Conservation (phyloP, 2,329 filamentous ascomycete species). For the Sordariomycetes sp. region DNA sequence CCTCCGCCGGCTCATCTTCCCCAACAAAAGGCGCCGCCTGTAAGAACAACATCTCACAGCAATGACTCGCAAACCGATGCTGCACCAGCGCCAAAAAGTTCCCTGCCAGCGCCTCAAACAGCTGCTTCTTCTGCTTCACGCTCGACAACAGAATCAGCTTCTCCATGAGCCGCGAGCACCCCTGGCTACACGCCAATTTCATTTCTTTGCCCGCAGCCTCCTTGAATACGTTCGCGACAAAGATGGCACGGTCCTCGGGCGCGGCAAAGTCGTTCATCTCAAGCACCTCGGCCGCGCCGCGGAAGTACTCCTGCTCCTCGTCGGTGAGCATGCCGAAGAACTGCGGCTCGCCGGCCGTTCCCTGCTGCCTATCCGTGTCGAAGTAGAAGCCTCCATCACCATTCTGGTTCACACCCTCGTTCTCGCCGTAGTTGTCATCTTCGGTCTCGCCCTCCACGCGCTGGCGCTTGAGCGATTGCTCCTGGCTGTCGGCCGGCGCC, state of each 20-base stretch:
- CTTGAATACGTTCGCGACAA: slow-evolving; percentile 69
- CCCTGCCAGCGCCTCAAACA: slow-evolving; percentile 75
- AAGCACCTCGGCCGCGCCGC: slow-evolving; percentile 75
- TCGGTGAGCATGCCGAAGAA: slow-evolving; percentile 92
- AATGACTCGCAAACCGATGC: slow-evolving; percentile 94
- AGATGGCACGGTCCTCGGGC: slow-evolving; percentile 56
- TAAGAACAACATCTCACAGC: slow-evolving; percentile 86
- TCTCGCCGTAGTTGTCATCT: slow-evolving; percentile 4
- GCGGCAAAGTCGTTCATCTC: slow-evolving; percentile 79
- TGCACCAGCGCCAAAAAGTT: slow-evolving; percentile 85
- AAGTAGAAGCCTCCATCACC: slow-evolving; percentile 11
- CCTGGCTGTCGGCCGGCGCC: slow-evolving; percentile 7
- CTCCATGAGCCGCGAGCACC: slow-evolving; percentile 87
- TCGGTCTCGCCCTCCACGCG: slow-evolving; percentile 9
- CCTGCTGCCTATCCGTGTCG: slow-evolving; percentile 9
- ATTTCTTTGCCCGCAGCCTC: slow-evolving; percentile 88
- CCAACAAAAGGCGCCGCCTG: slow-evolving; percentile 69
- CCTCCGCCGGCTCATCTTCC: slow-evolving; percentile 42
- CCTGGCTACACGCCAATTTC: slow-evolving; percentile 92
- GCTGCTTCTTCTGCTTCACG: slow-evolving; percentile 65
- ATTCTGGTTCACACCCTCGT: slow-evolving; percentile 10
- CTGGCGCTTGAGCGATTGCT: slow-evolving; percentile 13
- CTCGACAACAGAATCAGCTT: slow-evolving; percentile 73
- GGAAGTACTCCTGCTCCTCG: slow-evolving; percentile 92
- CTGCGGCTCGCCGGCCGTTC: slow-evolving; percentile 39